Evolutionary conservation across 2,329 filamentous ascomycete species (phyloP), one percentile per base, ranked within the genome.

Genomic region (Plenodomus tracheiphilus): DNA sequence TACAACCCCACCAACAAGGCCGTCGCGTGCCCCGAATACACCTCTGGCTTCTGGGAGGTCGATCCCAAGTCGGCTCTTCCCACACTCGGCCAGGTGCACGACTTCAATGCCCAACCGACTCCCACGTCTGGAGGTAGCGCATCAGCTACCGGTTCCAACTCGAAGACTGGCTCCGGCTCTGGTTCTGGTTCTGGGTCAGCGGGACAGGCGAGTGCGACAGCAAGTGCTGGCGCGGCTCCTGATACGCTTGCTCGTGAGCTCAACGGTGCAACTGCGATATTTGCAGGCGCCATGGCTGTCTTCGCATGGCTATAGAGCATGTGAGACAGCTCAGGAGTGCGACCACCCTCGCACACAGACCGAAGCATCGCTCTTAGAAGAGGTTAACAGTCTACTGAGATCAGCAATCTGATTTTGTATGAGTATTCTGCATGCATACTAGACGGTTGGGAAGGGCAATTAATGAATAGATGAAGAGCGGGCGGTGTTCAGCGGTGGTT

Each of bases 21-120:
- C 1, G 83, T 87, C 2, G 74, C 80, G 2, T 96, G 91, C 71
- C 91, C 91, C 7, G 75, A 79, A 1, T 86, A 83, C 21, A 93
- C 88, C 0, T 64, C 79, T 1, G 83, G 80, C 20, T 82, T 83
- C 25, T 96, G 91, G 91, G 77, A 84, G 17, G 83, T 95, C 3
- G 75, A 89, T 59, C 86, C 88, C 15, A 83, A 85, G 55, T 84
- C 86, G 2, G 71, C 81, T 11, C 78, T 95, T 19, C 91, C 91
- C 0, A 85, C 82, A 2, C 59, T 94, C 7, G 88, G 86, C 11
- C 68, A 71, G 54, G 64, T 58, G 13, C 66, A 64, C 45, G 53
- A 65, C 19, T 59, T 49, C 22, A 35, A 35, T 30, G 39, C 41
- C 9, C 34, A 46, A 10, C 35, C 56, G 9, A 49, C 58, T 13